Evolutionary conservation across 371 early-diverging fungal genomes (phyloP).

Genomic region (Paraphysoderma sedebokerense): DNA sequence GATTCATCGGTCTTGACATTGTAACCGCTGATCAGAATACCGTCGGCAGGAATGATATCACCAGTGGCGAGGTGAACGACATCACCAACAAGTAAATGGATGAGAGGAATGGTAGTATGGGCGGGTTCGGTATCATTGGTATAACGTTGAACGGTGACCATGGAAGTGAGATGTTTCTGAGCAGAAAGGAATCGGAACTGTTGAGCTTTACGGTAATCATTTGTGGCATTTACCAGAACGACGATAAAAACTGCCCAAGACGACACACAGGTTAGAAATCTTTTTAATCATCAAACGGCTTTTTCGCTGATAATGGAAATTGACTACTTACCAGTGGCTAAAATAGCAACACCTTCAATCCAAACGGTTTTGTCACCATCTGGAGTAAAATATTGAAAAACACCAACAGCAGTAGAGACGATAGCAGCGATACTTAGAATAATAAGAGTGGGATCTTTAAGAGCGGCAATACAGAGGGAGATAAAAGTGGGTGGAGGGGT

Average conservation of each 20-base stretch:
- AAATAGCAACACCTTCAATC: constrained; percentile 73
- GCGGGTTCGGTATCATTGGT: constrained; percentile 19
- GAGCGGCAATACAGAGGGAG: constrained; percentile 1
- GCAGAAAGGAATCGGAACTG: constrained; percentile 49
- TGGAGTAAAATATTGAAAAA: constrained; percentile 47
- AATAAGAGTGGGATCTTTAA: constrained; percentile 21
- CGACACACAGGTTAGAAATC: constrained; percentile 9
- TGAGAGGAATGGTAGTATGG: constrained; percentile 60
- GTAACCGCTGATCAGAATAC: constrained; percentile 56
- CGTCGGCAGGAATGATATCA: constrained; percentile 81
- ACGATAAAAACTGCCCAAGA: constrained; percentile 87
- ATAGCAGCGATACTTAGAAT: constrained; percentile 52
- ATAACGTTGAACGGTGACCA: constrained; percentile 45
- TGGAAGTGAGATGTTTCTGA: constrained; percentile 7
- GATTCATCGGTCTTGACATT: constrained; percentile 79
- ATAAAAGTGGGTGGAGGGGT: background rate
- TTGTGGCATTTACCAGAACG: constrained; percentile 79
- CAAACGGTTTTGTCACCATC: constrained; percentile 5
- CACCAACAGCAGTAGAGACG: constrained; percentile 57
- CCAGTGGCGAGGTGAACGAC: constrained; percentile 79
- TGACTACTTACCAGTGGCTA: constrained; percentile 44
- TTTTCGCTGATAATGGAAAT: background rate
- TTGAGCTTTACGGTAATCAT: constrained; percentile 88
- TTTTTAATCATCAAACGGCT: background rate
- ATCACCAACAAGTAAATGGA: constrained; percentile 76